phyloP scores from a whole-genome alignment of 2,329 filamentous ascomycete species.

The Epichloe brachyelytri region DNA sequence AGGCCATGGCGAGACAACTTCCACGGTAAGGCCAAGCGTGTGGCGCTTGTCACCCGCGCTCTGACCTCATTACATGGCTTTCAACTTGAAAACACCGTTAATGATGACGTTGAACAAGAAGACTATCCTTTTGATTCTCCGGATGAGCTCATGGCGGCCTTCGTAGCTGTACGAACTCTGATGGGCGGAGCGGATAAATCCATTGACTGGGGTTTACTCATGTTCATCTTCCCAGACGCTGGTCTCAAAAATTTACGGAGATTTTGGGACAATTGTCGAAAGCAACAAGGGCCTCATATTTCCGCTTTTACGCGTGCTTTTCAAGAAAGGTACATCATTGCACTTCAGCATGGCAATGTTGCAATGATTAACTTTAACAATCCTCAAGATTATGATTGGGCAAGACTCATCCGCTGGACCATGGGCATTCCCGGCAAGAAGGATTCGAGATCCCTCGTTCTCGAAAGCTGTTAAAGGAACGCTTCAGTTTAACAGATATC shows the following conservation, averaged over 20 bases:
- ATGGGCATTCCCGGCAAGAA: slow-evolving; percentile 34
- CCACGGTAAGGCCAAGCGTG: slow-evolving; percentile 14
- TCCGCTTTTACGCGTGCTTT: slow-evolving; percentile 46
- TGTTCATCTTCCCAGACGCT: slow-evolving; percentile 41
- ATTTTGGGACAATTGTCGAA: slow-evolving; percentile 41
- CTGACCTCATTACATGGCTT: slow-evolving; percentile 14
- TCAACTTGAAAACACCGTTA: neutral
- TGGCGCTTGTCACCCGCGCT: slow-evolving; percentile 16
- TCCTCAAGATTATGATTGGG: slow-evolving; percentile 56
- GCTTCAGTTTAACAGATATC: slow-evolving; percentile 27
- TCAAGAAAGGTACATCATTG: slow-evolving; percentile 49
- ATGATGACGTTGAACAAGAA: neutral
- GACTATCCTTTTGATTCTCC: slow-evolving; percentile 9
- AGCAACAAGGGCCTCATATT: slow-evolving; percentile 39
- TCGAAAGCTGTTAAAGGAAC: slow-evolving; percentile 29
- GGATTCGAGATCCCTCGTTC: slow-evolving; percentile 35
- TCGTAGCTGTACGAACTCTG: slow-evolving; percentile 43
- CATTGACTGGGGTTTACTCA: slow-evolving; percentile 48
- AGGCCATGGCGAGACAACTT: neutral
- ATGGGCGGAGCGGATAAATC: slow-evolving; percentile 46
- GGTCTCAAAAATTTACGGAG: slow-evolving; percentile 38
- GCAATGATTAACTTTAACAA: slow-evolving; percentile 51
- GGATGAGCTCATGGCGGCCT: slow-evolving; percentile 37
- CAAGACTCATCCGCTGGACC: slow-evolving; percentile 52
- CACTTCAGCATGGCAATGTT: slow-evolving; percentile 51